These are phyloP conservation scores for Penicillium fuscoglaucum DNA, from an alignment of 2,329 filamentous ascomycete genomes.

Conservation along the genomic window DNA sequence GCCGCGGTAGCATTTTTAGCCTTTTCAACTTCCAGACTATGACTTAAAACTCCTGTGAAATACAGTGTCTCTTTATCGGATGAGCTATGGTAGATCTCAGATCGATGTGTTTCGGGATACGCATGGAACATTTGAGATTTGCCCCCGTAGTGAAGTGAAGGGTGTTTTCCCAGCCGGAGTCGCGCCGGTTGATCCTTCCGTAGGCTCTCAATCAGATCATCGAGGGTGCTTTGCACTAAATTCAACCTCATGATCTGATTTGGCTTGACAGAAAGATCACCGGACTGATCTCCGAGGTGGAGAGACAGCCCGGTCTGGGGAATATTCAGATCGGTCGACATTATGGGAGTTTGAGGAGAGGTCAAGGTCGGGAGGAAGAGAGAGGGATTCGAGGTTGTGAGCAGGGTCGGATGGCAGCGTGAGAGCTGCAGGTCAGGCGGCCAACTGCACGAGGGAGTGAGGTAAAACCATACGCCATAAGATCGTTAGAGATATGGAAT, in stretches of 20 bases:
- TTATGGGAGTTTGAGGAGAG: slow-evolving; percentile 22
- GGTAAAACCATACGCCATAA: slow-evolving; percentile 36
- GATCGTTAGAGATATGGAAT: slow-evolving; percentile 20
- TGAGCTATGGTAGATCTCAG: slow-evolving; percentile 57
- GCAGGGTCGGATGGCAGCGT: slow-evolving; percentile 38
- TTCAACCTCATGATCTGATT: slow-evolving; percentile 50
- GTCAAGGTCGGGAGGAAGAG: slow-evolving; percentile 10
- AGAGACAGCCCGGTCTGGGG: slow-evolving; percentile 45
- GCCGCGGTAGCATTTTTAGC: slow-evolving; percentile 56
- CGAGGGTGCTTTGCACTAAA: slow-evolving; percentile 45
- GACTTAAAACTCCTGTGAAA: slow-evolving; percentile 59
- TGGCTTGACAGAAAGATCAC: slow-evolving; percentile 35
- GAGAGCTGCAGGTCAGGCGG: slow-evolving; percentile 41
- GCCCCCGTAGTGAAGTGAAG: slow-evolving; percentile 59
- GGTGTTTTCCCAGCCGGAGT: slow-evolving; percentile 50
- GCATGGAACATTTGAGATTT: slow-evolving; percentile 57
- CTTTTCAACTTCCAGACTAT: slow-evolving; percentile 57
- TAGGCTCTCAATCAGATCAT: slow-evolving; percentile 48
- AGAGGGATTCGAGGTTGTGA: slow-evolving; percentile 20
- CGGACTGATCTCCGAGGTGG: slow-evolving; percentile 33
- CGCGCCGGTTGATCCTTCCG: slow-evolving; percentile 45
- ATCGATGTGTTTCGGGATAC: slow-evolving; percentile 54
- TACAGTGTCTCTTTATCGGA: slow-evolving; percentile 50
- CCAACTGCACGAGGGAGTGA: slow-evolving; percentile 36
- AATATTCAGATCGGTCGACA: slow-evolving; percentile 37